A percentile compares a stretch with the other conserved stretches of the same genome.
Conservation (phyloP, 176 grass and related monocot species). For the Oryza officinalis region DNA sequence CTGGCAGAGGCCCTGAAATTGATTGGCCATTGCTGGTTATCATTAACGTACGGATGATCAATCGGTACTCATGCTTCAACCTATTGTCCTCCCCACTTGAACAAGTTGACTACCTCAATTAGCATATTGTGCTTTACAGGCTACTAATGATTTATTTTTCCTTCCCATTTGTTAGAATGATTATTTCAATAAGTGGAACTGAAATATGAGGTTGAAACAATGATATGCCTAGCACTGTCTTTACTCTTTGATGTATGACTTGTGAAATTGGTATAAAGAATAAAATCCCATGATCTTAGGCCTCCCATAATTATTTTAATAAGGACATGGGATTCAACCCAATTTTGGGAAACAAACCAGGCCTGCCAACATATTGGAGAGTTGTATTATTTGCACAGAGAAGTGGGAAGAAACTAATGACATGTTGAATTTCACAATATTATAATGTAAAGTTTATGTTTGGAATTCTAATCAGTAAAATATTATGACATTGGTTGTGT, state of each 20-base stretch:
- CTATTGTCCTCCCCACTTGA: not conserved
- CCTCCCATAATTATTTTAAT: too few species aligned
- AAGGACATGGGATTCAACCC: too few species aligned
- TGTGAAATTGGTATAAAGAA: not conserved
- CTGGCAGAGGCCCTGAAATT: not conserved
- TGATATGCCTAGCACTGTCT: slow-evolving; percentile 14
- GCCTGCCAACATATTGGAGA: not conserved
- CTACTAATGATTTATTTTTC: not conserved
- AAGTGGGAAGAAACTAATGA: too few species aligned
- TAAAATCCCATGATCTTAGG: slow-evolving; percentile 37
- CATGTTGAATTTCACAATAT: too few species aligned
- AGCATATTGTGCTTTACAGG: not conserved
- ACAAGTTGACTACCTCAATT: slow-evolving; percentile 24
- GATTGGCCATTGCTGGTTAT: not conserved
- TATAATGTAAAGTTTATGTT: too few species aligned
- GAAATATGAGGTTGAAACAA: not conserved
- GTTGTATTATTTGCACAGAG: too few species aligned
- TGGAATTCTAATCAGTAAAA: too few species aligned
- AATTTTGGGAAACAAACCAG: not conserved
- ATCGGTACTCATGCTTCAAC: slow-evolving; percentile 28
- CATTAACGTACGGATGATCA: slow-evolving; percentile 12
- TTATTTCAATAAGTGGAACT: not conserved
- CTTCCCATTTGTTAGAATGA: slow-evolving; percentile 4
- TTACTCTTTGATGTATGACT: not conserved
- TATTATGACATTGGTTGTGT: too few species aligned